Base-by-base conservation (phyloP, 345 rosid species). In the Salix arbutifolia region DNA sequence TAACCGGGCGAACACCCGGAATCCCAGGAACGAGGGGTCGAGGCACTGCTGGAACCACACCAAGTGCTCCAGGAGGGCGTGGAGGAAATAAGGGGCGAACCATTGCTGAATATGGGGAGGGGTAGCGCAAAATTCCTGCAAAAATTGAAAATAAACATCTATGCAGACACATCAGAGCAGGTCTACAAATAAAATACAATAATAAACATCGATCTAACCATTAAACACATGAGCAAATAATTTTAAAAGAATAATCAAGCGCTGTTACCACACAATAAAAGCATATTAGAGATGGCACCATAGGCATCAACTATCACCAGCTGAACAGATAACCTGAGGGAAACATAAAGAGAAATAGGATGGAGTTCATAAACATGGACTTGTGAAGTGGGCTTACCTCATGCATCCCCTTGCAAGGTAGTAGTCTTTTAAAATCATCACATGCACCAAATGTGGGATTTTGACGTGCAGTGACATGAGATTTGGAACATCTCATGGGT, bases 251-350 rank as follows among this genome's bases (percentile, higher is more conserved):
- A 71, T 74, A 86, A 85, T 84, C 75, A 84, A 87, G 87, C 79
- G 82, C 48, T 75, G 89, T 91, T 92, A 96, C 98, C 98, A 93
- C 92, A 93, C 86, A 91, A 82, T 79, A 91, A 90, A 89, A 95
- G 89, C 91, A 91, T 86, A 88, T 74, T 85, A 92, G 90, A 87
- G 93, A 90, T 86, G 92, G 89, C 89, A 90, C 90, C 95, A 93
- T 69, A 90, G 83, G 93, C 87, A 90, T 88, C 90, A 91, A 91
- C 86, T 85, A 93, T 86, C 96, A 93, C 94, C 89, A 87, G 95
- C 94, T 85, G 94, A 89, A 90, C 79, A 90, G 88, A 89, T 81
- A 89, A 86, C 99, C 97, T 95, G 98, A 88, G 85, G 93, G 88
- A 87, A 83, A 91, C 86, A 88, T 86, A 65, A 84, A 91, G 88